These are phyloP conservation scores for Xerocomellus dryophilus DNA, from an alignment of 768 basidiomycete species.

Conservation along the genomic window DNA sequence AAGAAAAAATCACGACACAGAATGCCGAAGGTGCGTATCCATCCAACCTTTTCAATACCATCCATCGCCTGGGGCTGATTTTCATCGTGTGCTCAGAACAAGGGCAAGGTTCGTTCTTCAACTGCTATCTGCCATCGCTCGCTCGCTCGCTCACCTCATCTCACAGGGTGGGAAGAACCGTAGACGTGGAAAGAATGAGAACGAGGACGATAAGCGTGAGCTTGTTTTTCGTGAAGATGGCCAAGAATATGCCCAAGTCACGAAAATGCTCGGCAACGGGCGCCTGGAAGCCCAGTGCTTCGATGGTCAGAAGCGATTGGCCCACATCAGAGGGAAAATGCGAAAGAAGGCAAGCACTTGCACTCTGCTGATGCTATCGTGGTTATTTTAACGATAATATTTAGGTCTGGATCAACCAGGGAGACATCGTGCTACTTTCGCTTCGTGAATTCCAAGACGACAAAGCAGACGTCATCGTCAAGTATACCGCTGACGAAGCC, in stretches of 20 bases:
- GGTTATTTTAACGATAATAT: conserved; percentile 3
- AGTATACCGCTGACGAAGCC: conserved; percentile 96
- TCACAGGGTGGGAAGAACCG: conserved; percentile 96
- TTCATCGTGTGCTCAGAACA: conserved; percentile 18
- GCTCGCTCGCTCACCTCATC: not conserved
- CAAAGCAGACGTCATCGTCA: conserved; percentile 99
- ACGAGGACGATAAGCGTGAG: conserved; percentile 98
- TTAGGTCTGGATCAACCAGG: conserved; percentile 99
- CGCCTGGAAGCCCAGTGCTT: conserved; percentile 95
- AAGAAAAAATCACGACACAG: not conserved
- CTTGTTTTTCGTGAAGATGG: conserved; percentile 98
- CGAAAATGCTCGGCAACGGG: conserved; percentile 98
- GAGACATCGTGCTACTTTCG: conserved; percentile 92
- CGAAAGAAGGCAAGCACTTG: conserved; percentile 81
- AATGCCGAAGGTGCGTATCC: conserved; percentile 26
- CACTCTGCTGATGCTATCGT: not conserved
- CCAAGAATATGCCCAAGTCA: conserved; percentile 98
- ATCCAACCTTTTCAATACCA: not conserved
- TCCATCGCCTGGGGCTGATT: not conserved
- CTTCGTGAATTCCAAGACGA: conserved; percentile 99
- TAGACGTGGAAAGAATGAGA: conserved; percentile 99
- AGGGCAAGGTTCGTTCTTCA: conserved; percentile 25
- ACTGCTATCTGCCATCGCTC: not conserved
- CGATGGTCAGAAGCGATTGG: conserved; percentile 96
- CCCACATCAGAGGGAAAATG: conserved; percentile 99